A percentile compares a stretch with the other conserved stretches of the same genome.
These are phyloP conservation scores for Alternaria brassicae DNA, from an alignment of 2,329 filamentous ascomycete species.

Conservation along the genomic window DNA sequence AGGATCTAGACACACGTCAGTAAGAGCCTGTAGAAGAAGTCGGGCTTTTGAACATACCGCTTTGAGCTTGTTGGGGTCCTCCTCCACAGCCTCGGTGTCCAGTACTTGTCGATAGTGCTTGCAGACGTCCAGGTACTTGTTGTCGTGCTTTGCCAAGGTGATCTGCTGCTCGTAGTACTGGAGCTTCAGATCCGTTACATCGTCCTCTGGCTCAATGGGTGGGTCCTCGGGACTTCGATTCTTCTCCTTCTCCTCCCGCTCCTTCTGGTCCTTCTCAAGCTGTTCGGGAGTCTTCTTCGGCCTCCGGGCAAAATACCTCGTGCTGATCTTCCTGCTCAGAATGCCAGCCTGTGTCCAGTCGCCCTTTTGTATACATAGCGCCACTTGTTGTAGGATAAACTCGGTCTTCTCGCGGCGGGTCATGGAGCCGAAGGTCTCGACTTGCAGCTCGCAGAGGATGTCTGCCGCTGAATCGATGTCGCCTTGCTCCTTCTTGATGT, in stretches of 20 bases:
- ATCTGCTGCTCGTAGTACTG: constrained; percentile 98
- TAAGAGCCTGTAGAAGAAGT: constrained; percentile 17
- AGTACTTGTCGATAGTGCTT: constrained; percentile 97
- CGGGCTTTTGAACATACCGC: constrained; percentile 65
- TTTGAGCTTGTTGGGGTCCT: constrained; percentile 83
- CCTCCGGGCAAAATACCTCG: constrained; percentile 86
- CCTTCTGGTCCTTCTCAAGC: constrained; percentile 88
- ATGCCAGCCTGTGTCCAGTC: constrained; percentile 98
- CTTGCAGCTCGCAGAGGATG: constrained; percentile 94
- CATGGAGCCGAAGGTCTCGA: constrained; percentile 99
- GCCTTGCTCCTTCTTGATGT: constrained; percentile 96
- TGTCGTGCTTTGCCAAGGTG: constrained; percentile 90
- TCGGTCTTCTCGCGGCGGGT: constrained; percentile 96
- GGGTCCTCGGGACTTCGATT: constrained; percentile 78
- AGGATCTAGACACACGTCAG: constrained; percentile 66
- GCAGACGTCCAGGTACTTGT: constrained; percentile 96
- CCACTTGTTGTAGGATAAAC: constrained; percentile 95
- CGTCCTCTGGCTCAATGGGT: constrained; percentile 78
- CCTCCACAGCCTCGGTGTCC: constrained; percentile 93
- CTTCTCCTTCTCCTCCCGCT: constrained; percentile 82
- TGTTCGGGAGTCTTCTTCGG: constrained; percentile 90
- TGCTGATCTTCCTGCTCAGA: constrained; percentile 95
- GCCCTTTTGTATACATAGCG: constrained; percentile 90
- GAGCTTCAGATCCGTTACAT: constrained; percentile 95
- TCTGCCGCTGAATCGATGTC: constrained; percentile 90